Evolutionary conservation across 2,329 filamentous ascomycete genomes (phyloP).

Genomic region (Trichoderma koningiopsis): DNA sequence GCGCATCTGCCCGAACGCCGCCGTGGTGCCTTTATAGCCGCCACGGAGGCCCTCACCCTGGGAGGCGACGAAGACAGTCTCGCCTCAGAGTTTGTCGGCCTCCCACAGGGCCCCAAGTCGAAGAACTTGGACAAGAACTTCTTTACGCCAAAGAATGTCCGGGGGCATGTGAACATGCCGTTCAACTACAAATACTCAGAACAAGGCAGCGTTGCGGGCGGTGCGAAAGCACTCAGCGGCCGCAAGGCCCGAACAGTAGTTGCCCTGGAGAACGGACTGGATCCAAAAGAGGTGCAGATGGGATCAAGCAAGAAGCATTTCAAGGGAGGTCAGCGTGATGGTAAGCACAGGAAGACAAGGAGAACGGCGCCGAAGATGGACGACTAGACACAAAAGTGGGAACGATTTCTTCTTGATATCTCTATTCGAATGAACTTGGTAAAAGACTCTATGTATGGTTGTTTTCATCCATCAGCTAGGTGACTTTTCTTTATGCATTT

Average conservation of each 20-base stretch:
- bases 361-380: slow-evolving; percentile 13
- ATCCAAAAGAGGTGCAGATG: slow-evolving; percentile 72
- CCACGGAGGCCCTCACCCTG: slow-evolving; percentile 51
- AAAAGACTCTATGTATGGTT: neutral
- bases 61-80: slow-evolving; percentile 38
- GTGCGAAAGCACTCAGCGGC: slow-evolving; percentile 71
- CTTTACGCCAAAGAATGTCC: slow-evolving; percentile 68
- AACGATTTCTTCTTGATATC: neutral
- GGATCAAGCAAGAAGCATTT: slow-evolving; percentile 87
- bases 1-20: slow-evolving; percentile 81
- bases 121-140: slow-evolving; percentile 83
- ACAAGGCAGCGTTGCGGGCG: slow-evolving; percentile 58
- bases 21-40: slow-evolving; percentile 62
- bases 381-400: slow-evolving; percentile 3
- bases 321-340: slow-evolving; percentile 70
- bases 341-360: slow-evolving; percentile 53
- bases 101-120: slow-evolving; percentile 71
- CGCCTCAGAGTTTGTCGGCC: slow-evolving; percentile 51
- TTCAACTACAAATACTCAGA: slow-evolving; percentile 90
- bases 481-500: neutral
- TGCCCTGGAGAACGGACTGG: slow-evolving; percentile 81
- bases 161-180: slow-evolving; percentile 72
- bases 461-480: neutral
- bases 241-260: slow-evolving; percentile 80
- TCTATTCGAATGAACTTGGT: slow-evolving; percentile 11